Conservation (phyloP, 129 eudicot species). For the Arctium minus region DNA sequence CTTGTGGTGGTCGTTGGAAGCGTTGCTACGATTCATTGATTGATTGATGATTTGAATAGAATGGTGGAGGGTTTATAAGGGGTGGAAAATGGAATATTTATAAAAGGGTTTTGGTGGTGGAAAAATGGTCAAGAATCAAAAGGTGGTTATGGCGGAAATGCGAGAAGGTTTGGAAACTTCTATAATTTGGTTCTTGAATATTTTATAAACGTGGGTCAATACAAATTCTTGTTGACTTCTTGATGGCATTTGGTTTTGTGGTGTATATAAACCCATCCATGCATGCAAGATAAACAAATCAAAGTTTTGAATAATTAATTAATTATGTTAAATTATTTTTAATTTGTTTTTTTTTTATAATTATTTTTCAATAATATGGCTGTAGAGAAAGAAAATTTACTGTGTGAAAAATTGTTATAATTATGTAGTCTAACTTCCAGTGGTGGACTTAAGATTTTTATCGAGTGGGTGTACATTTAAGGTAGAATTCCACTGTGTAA, state of each 20-base stretch:
- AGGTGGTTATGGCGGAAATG: constrained; percentile 23
- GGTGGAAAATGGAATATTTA: neutral
- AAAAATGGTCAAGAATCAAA: constrained; percentile 23
- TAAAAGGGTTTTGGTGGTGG: neutral
- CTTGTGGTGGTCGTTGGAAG: constrained; percentile 7
- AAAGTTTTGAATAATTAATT: no score
- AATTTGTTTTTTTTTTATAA: no score
- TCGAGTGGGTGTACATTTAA: no score
- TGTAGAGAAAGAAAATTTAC: no score
- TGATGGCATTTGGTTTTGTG: constrained; percentile 29
- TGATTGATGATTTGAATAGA: neutral
- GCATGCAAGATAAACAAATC: neutral
- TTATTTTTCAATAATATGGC: no score
- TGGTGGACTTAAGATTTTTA: no score
- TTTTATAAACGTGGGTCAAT: constrained; percentile 8
- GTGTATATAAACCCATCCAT: neutral
- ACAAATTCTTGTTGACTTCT: constrained; percentile 17
- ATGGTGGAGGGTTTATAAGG: neutral
- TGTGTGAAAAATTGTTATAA: no score
- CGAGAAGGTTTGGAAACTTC: constrained; percentile 25
- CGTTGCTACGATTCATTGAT: constrained; percentile 4
- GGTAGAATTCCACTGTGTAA: no score
- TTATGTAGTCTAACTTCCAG: no score
- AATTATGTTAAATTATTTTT: neutral
- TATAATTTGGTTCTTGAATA: neutral